These are phyloP conservation scores for Penicillium argentinense DNA, from an alignment of 495 filamentous ascomycete species.

Conservation along the genomic window DNA sequence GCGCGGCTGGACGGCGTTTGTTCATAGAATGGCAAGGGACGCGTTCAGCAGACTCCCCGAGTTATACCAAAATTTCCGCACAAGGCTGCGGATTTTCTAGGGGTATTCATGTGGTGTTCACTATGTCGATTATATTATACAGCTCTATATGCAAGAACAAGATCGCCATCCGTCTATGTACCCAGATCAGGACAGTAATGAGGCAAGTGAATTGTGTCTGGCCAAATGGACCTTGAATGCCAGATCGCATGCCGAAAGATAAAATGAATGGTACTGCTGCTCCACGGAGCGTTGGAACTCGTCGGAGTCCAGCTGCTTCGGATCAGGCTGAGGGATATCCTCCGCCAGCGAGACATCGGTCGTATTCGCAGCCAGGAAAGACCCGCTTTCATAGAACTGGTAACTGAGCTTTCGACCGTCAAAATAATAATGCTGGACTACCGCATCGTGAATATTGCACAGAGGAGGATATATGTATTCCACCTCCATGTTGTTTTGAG, in stretches of 20 bases:
- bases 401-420: constrained; percentile 29
- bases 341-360: constrained; percentile 35
- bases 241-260: constrained; percentile 36
- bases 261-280: constrained; percentile 38
- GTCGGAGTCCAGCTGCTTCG: background rate
- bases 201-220: background rate
- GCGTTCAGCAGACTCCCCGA: too few species aligned
- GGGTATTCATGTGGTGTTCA: background rate
- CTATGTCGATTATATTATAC: constrained; percentile 3
- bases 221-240: constrained; percentile 32
- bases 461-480: constrained; percentile 41
- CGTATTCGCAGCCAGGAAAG: constrained; percentile 26
- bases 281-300: constrained; percentile 14
- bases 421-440: constrained; percentile 31
- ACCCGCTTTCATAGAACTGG: constrained; percentile 33
- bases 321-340: constrained; percentile 14
- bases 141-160: too few species aligned
- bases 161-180: too few species aligned
- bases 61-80: too few species aligned
- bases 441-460: constrained; percentile 25
- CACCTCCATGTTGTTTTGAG: constrained; percentile 9
- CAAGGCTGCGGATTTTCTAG: too few species aligned
- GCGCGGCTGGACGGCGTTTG: constrained; percentile 37
- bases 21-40: constrained; percentile 14
- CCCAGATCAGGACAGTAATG: too few species aligned